Evolutionary conservation across 1,139 yeast species (phyloP), one percentile per base, ranked within the genome.

Genomic region (Tardiomyces blankii): DNA sequence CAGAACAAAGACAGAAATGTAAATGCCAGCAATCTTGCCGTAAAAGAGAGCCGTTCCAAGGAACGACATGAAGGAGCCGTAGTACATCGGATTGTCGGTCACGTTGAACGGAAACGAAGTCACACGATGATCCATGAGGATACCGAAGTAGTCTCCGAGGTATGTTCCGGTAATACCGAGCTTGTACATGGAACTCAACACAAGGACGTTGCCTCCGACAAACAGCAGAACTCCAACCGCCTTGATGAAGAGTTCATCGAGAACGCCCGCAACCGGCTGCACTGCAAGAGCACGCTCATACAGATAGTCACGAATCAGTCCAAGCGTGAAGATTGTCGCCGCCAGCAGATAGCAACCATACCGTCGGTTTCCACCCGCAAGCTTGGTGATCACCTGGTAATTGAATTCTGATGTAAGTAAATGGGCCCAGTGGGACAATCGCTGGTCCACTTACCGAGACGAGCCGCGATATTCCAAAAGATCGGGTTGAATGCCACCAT

Each of bases 141-240:
- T 89, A 1, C 98, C 98, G 66, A 91, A 91, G 67, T 91, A 93
- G 65, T 91, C 98, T 38, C 98, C 98, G 51, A 91, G 70, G 61
- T 91, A 91, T 18, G 98, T 91, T 14, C 98, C 98, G 11, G 96
- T 89, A 51, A 91, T 78, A 19, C 98, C 98, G 54, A 91, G 73
- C n/a, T 84, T 82, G 70, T 79, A 91, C 97, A 91, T 91, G 38
- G 96, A 86, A 25, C 80, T 67, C 40, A 84, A 54, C 1, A 89
- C 97, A 47, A 91, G 75, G 8, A 86, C 66, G 54, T 88, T 88
- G 28, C 98, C 98, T 45, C 72, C 63, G 1, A 64, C 77, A 56
- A 88, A 83, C 49, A 58, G 68, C 13, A 54, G 64, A 38, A 59
- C 65, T 6, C 81, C 84, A 0, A 68, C 46, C 57, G 69, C 55